phyloP scores from a whole-genome alignment of 306 rosid species.

The Cucurbita ficifolia region DNA sequence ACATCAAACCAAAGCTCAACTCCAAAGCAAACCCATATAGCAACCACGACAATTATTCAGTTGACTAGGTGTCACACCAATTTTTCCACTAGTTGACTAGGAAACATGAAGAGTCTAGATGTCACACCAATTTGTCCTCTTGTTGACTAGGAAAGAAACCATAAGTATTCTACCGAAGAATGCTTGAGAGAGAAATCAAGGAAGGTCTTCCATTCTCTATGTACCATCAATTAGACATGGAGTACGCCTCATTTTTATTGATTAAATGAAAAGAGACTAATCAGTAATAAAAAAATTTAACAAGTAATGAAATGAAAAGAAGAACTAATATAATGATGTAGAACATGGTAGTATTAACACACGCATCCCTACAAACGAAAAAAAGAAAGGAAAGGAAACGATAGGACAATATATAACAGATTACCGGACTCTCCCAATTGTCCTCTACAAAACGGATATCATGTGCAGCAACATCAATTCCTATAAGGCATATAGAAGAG shows the following conservation, averaged over 20 bases:
- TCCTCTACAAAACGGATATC: slow-evolving; percentile 97
- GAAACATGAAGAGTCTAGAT: too few relatives aligned
- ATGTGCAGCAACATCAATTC: slow-evolving; percentile 73
- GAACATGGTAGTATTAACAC: neutral
- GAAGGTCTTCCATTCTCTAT: neutral
- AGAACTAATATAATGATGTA: neutral
- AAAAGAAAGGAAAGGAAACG: neutral
- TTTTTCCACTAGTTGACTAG: too few relatives aligned
- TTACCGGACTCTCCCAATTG: slow-evolving; percentile 99
- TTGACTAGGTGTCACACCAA: too few relatives aligned
- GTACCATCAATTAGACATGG: neutral
- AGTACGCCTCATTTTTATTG: too few relatives aligned
- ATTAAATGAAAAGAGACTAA: too few relatives aligned
- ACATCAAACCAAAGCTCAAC: too few relatives aligned
- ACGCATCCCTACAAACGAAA: neutral
- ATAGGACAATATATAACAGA: slow-evolving; percentile 10
- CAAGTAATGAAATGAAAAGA: too few relatives aligned
- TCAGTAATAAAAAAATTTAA: neutral
- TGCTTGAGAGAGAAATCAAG: neutral
- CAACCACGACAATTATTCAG: too few relatives aligned
- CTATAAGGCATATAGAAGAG: slow-evolving; percentile 24
- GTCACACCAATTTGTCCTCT: too few relatives aligned
- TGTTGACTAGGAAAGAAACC: too few relatives aligned
- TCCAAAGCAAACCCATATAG: too few relatives aligned
- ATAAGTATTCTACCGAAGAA: too few relatives aligned